Evolutionary conservation across 192 early-diverging fungal species (phyloP).

Genomic region (Linnemannia schmuckeri): DNA sequence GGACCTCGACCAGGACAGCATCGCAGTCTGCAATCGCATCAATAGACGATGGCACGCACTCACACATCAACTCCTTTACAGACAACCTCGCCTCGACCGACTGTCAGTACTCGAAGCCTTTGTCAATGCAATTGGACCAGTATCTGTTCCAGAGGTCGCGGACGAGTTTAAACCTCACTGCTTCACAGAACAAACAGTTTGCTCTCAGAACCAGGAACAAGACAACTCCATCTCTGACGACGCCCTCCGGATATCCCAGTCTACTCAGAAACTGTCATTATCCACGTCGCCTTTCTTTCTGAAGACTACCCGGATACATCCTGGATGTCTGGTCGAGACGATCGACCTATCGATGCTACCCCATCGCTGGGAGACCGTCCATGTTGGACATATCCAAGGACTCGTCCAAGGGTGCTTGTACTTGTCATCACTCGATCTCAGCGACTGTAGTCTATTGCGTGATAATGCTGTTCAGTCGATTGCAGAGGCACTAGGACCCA

Average conservation of each 20-base stretch:
- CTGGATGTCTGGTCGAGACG: constrained; percentile 20
- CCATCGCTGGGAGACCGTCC: constrained; percentile 42
- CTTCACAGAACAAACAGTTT: neutral
- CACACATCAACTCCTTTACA: constrained; percentile 30
- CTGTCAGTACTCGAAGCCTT: constrained; percentile 14
- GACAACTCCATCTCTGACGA: neutral
- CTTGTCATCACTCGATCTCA: constrained; percentile 25
- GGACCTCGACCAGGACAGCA: constrained; percentile 10
- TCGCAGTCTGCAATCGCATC: constrained; percentile 31
- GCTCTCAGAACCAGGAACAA: neutral
- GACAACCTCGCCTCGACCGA: constrained; percentile 6
- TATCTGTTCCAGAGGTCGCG: neutral
- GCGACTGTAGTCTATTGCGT: constrained; percentile 19
- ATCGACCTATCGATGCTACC: constrained; percentile 51
- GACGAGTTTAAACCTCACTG: neutral
- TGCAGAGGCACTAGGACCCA: constrained; percentile 29
- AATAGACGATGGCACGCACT: constrained; percentile 37
- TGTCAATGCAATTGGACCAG: constrained; percentile 10
- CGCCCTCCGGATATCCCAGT: neutral
- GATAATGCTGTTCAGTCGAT: constrained; percentile 43
- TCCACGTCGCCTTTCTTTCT: neutral
- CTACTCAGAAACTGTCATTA: neutral
- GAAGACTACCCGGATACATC: neutral
- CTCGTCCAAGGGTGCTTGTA: constrained; percentile 28
- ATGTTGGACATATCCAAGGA: constrained; percentile 13